Conservation (phyloP, 176 grass and related monocot genomes). For the Puccinellia tenuiflora region DNA sequence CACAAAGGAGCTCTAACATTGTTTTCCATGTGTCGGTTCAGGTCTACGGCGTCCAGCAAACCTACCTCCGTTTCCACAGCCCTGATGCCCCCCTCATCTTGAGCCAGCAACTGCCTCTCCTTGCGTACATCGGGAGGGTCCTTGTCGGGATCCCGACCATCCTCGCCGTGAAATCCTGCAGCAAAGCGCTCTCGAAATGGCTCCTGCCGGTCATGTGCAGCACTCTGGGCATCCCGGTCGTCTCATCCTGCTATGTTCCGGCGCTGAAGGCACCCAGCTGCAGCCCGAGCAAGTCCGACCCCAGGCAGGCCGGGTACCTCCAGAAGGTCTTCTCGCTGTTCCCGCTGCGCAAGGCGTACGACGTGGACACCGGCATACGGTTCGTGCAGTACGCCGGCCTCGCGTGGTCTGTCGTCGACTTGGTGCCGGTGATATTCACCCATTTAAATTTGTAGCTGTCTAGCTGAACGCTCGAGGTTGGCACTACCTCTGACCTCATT, state of each 20-base stretch:
- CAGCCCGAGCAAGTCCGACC: constrained; percentile 29
- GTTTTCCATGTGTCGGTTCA: constrained; percentile 1
- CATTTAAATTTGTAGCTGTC: constrained; percentile 69
- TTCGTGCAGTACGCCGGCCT: constrained; percentile 89
- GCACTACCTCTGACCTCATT: neutral
- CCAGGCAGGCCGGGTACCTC: constrained; percentile 56
- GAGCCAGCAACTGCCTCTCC: constrained; percentile 45
- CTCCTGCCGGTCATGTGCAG: constrained; percentile 82
- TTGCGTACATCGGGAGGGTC: constrained; percentile 39
- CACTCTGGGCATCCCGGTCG: constrained; percentile 73
- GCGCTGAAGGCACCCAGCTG: constrained; percentile 45
- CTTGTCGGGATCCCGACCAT: constrained; percentile 81
- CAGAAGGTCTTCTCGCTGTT: constrained; percentile 55
- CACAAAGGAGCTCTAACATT: neutral
- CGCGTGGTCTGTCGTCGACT: constrained; percentile 88
- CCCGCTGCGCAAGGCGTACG: constrained; percentile 71
- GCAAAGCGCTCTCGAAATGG: constrained; percentile 93
- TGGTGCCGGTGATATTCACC: constrained; percentile 74
- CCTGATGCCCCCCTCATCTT: constrained; percentile 59
- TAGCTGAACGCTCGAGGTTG: constrained; percentile 12
- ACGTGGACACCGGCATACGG: constrained; percentile 91
- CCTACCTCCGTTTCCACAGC: constrained; percentile 69
- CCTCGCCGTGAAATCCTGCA: constrained; percentile 79
- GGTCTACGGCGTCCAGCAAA: constrained; percentile 84
- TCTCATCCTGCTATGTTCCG: constrained; percentile 83